Percentiles rank a stretch among this genome's conserved stretches.
These are phyloP conservation scores for Ceratocystis albifundus DNA, from an alignment of 2,329 filamentous ascomycete species.

Conservation along the genomic window DNA sequence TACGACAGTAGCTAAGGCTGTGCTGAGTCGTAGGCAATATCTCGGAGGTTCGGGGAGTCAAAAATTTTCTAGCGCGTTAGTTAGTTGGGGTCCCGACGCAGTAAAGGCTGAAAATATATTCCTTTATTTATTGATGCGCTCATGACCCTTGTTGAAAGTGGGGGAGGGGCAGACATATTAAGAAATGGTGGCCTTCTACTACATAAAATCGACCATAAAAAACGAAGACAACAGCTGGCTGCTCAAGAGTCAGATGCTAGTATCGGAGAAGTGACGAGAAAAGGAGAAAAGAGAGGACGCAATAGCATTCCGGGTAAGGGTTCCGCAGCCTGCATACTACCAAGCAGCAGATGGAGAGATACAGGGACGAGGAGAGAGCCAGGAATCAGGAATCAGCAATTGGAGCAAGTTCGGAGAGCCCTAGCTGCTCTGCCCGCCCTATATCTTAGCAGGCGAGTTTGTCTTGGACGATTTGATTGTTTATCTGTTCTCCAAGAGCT, in stretches of 20 bases:
- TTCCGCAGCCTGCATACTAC: background rate
- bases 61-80: background rate
- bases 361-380: background rate
- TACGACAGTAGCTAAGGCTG: background rate
- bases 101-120: background rate
- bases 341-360: background rate
- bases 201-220: background rate
- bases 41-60: constrained; percentile 17
- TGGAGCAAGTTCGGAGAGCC: background rate
- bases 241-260: background rate
- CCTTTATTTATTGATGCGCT: background rate
- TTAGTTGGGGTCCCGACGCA: background rate
- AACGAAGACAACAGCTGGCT: constrained; percentile 4
- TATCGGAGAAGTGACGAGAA: background rate
- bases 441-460: no score
- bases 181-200: background rate
- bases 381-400: background rate
- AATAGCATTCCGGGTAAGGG: constrained; percentile 6
- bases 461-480: no score
- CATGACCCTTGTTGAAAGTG: background rate
- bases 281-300: background rate
- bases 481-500: background rate
- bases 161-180: constrained; percentile 6
- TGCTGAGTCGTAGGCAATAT: background rate
- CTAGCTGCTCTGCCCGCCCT: no score